These are phyloP conservation scores for Irpex sp. DNA, from an alignment of 1,284 basidiomycete genomes.

Conservation along the genomic window DNA sequence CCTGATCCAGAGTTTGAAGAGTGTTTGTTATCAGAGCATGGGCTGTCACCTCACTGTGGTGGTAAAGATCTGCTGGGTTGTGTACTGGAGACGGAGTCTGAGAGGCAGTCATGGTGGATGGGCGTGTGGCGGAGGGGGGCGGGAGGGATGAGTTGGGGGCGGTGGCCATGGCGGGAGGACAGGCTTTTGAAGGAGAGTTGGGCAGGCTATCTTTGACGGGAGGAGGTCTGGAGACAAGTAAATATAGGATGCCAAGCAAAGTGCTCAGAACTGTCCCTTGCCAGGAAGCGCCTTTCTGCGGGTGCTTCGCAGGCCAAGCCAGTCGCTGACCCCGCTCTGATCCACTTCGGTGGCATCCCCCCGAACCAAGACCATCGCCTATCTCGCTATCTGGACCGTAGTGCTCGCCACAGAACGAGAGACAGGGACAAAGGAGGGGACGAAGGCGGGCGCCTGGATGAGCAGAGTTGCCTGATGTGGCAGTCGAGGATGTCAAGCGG, in stretches of 20 bases:
- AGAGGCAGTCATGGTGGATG: constrained; percentile 16
- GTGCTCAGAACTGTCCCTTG: constrained; percentile 7
- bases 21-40: constrained; percentile 36
- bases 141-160: constrained; percentile 11
- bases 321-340: background rate
- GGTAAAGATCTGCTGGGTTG: constrained; percentile 21
- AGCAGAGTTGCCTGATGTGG: constrained; percentile 9
- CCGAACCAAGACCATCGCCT: background rate
- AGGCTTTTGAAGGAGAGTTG: constrained; percentile 27
- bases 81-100: constrained; percentile 17
- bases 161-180: constrained; percentile 6
- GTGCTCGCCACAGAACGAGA: constrained; percentile 1
- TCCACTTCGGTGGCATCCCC: background rate
- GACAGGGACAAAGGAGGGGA: background rate
- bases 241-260: constrained; percentile 21
- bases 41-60: constrained; percentile 25
- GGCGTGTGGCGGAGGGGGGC: constrained; percentile 13
- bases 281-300: constrained; percentile 1
- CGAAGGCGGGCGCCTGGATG: background rate
- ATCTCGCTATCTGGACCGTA: background rate
- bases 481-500: background rate
- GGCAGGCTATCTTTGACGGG: constrained; percentile 22
- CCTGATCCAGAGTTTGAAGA: constrained; percentile 47
- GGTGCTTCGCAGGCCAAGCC: background rate
- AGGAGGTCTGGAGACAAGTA: constrained; percentile 14